Conservation (phyloP, 2,329 filamentous ascomycete species). For the Calonectria naviculata region DNA sequence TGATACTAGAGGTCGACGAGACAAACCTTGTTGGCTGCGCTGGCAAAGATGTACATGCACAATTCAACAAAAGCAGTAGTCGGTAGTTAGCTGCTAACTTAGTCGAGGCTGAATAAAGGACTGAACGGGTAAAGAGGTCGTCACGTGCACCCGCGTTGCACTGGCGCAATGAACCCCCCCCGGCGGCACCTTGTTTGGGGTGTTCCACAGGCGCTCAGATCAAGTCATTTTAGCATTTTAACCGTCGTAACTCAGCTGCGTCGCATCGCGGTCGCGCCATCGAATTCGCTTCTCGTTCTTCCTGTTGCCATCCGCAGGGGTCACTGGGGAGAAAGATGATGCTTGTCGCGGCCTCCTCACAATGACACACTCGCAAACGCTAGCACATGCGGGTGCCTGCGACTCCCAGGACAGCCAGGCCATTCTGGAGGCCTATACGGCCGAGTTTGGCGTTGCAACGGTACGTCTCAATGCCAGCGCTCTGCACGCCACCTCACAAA, state of each 20-base stretch:
- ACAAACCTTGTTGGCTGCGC: background rate
- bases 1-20: background rate
- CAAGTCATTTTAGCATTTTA: constrained; percentile 29
- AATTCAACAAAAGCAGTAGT: background rate
- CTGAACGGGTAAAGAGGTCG: background rate
- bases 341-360: constrained; percentile 13
- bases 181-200: background rate
- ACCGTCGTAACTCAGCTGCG: constrained; percentile 8
- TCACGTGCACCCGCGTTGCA: constrained; percentile 46
- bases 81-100: background rate
- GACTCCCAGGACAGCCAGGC: constrained; percentile 59
- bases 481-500: background rate
- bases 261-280: background rate
- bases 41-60: background rate
- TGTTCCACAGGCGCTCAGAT: constrained; percentile 11
- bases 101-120: background rate
- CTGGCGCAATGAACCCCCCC: constrained; percentile 22
- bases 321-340: constrained; percentile 28
- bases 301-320: background rate
- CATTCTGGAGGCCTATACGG: constrained; percentile 51
- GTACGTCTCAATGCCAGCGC: constrained; percentile 47
- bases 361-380: constrained; percentile 44
- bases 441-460: constrained; percentile 50
- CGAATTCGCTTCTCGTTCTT: constrained; percentile 6
- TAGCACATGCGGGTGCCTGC: constrained; percentile 45